A percentile compares a stretch with the other conserved stretches of the same genome.
Evolutionary conservation across 1,284 basidiomycete species (phyloP).

Genomic region (Irpex lacteus): DNA sequence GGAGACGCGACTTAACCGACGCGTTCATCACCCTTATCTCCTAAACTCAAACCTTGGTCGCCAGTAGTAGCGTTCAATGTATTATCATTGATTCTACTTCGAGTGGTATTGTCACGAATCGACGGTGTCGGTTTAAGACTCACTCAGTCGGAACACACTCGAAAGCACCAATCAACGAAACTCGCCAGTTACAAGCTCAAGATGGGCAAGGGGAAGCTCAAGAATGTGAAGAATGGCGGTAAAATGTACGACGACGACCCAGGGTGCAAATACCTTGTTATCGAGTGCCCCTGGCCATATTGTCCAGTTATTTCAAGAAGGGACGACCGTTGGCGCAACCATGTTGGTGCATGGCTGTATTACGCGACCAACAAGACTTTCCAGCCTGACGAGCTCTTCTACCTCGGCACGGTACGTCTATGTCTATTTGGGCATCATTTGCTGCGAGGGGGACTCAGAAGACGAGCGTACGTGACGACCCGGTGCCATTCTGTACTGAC

Average conservation of each 20-base stretch:
- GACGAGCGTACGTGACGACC: not conserved
- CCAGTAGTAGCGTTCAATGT: not conserved
- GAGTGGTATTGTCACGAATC: not conserved
- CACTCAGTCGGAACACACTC: not conserved
- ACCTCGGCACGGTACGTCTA: conserved; percentile 26
- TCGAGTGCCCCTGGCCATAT: conserved; percentile 28
- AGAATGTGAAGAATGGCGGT: not conserved
- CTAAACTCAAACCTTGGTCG: too few species aligned
- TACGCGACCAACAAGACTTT: conserved; percentile 24
- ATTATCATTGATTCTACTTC: not conserved
- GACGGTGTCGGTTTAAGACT: not conserved
- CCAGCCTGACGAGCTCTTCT: conserved; percentile 18
- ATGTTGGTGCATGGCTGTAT: conserved; percentile 25
- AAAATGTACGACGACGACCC: conserved; percentile 26
- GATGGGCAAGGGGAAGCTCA: not conserved
- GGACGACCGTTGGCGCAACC: conserved; percentile 17
- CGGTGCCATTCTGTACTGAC: conserved; percentile 2
- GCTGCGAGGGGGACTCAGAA: not conserved
- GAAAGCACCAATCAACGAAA: not conserved
- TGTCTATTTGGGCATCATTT: not conserved
- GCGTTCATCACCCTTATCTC: not conserved
- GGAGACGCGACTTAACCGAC: not conserved
- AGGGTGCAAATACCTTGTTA: conserved; percentile 28
- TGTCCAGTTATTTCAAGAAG: not conserved
- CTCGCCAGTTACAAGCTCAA: not conserved